These are phyloP conservation scores for Ganoderma resinaceum DNA, from an alignment of 1,284 basidiomycete genomes.

Conservation along the genomic window DNA sequence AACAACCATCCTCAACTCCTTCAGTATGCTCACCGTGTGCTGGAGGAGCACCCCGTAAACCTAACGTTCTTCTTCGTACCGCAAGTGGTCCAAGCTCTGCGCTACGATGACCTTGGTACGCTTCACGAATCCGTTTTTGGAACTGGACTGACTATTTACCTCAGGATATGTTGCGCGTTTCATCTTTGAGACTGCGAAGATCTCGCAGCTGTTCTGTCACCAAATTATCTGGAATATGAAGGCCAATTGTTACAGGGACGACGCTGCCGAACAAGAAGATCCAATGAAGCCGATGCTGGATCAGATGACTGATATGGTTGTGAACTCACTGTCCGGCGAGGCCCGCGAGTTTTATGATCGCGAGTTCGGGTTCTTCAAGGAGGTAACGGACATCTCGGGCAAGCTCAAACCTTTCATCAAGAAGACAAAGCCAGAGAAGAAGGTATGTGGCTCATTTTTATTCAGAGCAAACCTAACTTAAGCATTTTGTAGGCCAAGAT, in stretches of 20 bases:
- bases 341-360: conserved; percentile 92
- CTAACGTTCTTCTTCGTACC: conserved; percentile 99
- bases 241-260: conserved; percentile 96
- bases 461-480: conserved; percentile 11
- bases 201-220: conserved; percentile 98
- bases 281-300: conserved; percentile 96
- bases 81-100: conserved; percentile 96
- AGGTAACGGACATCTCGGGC: conserved; percentile 97
- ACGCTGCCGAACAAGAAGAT: conserved; percentile 88
- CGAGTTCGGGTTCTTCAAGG: conserved; percentile 96
- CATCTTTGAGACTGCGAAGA: conserved; percentile 97
- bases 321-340: conserved; percentile 88
- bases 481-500: conserved; percentile 84
- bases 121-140: no score
- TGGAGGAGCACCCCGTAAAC: conserved; percentile 95
- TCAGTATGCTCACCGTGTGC: conserved; percentile 96
- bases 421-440: conserved; percentile 96
- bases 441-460: conserved; percentile 55
- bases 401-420: conserved; percentile 98
- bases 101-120: conserved; percentile 86
- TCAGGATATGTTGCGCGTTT: conserved; percentile 94
- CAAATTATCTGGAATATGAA: conserved; percentile 99
- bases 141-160: not conserved
- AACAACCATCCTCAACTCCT: conserved; percentile 86
- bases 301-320: conserved; percentile 83